Evolutionary conservation across 2,329 filamentous ascomycete species (phyloP).

Genomic region (Pseudocercospora musae): DNA sequence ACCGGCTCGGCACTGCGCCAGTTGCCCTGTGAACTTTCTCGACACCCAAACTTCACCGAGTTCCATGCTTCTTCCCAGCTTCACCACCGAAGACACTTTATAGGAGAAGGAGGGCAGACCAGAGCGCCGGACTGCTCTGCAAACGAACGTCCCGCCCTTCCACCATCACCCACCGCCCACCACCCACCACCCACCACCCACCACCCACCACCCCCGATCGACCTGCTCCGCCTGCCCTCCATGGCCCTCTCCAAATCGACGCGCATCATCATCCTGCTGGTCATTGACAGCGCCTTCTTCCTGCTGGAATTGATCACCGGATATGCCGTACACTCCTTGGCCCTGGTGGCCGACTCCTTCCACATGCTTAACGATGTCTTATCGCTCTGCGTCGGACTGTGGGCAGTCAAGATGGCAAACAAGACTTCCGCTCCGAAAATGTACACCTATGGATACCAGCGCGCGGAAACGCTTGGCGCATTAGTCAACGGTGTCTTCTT

Average conservation of each 20-base stretch:
- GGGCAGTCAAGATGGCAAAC: conserved; percentile 88
- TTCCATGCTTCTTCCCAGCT: not conserved
- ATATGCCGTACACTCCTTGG: conserved; percentile 84
- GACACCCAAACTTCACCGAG: not conserved
- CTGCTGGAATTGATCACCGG: conserved; percentile 81
- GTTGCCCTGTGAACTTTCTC: not conserved
- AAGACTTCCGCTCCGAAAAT: conserved; percentile 67
- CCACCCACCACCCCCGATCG: not conserved
- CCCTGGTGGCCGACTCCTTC: conserved; percentile 93
- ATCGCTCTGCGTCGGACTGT: conserved; percentile 84
- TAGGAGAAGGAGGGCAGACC: not conserved
- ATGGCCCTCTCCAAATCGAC: conserved; percentile 92
- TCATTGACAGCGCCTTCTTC: conserved; percentile 86
- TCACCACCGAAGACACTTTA: not conserved
- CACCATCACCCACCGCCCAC: not conserved
- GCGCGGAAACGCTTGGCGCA: conserved; percentile 92
- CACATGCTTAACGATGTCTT: conserved; percentile 99
- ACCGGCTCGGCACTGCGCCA: not conserved
- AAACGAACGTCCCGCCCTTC: not conserved
- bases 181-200: not conserved
- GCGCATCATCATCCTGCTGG: conserved; percentile 88
- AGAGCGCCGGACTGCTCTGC: not conserved
- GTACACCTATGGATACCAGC: conserved; percentile 97
- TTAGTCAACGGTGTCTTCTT: conserved; percentile 97
- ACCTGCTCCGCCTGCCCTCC: conserved; percentile 18